These are phyloP conservation scores for Sarocladium brachiariae DNA, from an alignment of 2,329 filamentous ascomycete genomes.

Conservation along the genomic window DNA sequence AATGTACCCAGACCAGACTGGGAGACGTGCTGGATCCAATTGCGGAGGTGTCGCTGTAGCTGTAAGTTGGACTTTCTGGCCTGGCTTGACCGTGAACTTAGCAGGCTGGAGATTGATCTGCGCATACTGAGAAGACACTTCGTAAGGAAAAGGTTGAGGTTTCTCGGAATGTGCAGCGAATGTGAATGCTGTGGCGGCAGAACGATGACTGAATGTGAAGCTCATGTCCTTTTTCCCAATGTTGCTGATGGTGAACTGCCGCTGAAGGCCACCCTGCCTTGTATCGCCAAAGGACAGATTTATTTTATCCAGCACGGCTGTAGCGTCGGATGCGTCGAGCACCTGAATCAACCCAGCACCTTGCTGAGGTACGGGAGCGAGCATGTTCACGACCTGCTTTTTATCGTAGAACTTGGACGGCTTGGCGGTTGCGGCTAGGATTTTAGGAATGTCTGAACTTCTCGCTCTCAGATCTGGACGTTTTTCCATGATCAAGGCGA, in stretches of 20 bases:
- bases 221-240: constrained; percentile 38
- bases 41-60: too few relatives aligned
- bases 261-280: constrained; percentile 38
- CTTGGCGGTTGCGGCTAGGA: constrained; percentile 42
- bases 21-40: too few relatives aligned
- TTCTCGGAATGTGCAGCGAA: constrained; percentile 24
- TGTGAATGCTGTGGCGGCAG: constrained; percentile 48
- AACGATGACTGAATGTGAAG: constrained; percentile 44
- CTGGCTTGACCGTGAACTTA: too few relatives aligned
- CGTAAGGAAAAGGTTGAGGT: constrained; percentile 38
- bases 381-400: constrained; percentile 24
- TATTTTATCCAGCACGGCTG: constrained; percentile 52
- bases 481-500: constrained; percentile 45
- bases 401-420: constrained; percentile 42
- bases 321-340: constrained; percentile 49
- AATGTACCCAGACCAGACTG: too few relatives aligned
- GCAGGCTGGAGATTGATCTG: too few relatives aligned
- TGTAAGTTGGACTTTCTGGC: too few relatives aligned
- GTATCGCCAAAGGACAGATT: constrained; percentile 33
- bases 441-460: constrained; percentile 38
- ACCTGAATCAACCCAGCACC: constrained; percentile 55
- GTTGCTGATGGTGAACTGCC: constrained; percentile 51
- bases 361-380: constrained; percentile 53
- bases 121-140: constrained; percentile 27
- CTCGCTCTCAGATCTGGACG: constrained; percentile 43